Conservation (phyloP, 192 early-diverging fungal species). For the Lobosporangium transversale region DNA sequence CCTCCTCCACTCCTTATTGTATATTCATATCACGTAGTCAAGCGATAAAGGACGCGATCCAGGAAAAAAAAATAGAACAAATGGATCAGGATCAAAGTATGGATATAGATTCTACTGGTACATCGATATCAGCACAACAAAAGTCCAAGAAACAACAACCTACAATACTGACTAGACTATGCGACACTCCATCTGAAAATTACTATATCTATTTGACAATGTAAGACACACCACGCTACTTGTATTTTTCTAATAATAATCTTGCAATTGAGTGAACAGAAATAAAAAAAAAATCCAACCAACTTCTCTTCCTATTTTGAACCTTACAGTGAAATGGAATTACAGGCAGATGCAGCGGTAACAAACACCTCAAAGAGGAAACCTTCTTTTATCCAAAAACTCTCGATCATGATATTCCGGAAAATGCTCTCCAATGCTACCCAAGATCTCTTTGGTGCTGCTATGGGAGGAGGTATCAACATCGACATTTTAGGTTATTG, state of each 20-base stretch:
- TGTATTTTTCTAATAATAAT: no score
- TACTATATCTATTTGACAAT: constrained; percentile 47
- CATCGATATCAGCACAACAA: neutral
- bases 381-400: constrained; percentile 1
- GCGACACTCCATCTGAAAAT: constrained; percentile 26
- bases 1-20: no score
- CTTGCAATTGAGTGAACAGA: no score
- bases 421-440: constrained; percentile 40
- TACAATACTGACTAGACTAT: constrained; percentile 29
- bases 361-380: constrained; percentile 4
- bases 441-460: constrained; percentile 39
- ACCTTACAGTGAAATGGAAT: constrained; percentile 31
- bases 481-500: constrained; percentile 49
- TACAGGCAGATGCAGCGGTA: neutral
- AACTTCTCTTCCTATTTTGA: neutral
- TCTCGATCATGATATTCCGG: constrained; percentile 43
- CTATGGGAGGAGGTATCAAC: constrained; percentile 49
- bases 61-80: no score
- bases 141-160: neutral
- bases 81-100: no score
- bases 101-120: neutral
- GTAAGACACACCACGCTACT: no score
- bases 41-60: no score
- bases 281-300: no score
- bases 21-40: no score